Conservation (phyloP, 2,329 filamentous ascomycete species). For the Fusarium veterinarium region DNA sequence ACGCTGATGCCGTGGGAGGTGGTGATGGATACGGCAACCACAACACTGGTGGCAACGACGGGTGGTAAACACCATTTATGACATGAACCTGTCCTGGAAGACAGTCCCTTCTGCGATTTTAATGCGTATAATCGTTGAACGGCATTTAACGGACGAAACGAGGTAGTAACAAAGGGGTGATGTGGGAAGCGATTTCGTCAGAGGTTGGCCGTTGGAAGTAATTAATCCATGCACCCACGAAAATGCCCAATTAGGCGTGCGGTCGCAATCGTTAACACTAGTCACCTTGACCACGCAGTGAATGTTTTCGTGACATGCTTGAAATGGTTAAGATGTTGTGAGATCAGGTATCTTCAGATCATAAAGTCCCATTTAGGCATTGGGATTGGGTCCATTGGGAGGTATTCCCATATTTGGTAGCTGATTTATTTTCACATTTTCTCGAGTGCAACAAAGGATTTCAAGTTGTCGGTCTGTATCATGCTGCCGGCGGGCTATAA, state of each 20-base stretch:
- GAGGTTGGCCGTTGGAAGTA: not conserved
- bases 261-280: not conserved
- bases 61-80: slow-evolving; percentile 29
- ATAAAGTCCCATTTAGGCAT: not conserved
- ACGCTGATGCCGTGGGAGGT: slow-evolving; percentile 1
- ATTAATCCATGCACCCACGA: not conserved
- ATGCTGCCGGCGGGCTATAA: not conserved
- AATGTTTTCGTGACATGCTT: not conserved
- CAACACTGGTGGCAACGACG: slow-evolving; percentile 7
- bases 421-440: not conserved
- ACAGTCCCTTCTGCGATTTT: not conserved
- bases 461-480: not conserved
- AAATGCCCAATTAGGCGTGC: not conserved
- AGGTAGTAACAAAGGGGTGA: slow-evolving; percentile 1
- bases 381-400: too few relatives aligned
- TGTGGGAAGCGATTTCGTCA: slow-evolving; percentile 22
- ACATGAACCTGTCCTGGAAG: not conserved
- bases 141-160: not conserved
- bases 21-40: slow-evolving; percentile 15
- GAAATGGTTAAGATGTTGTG: not conserved
- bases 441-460: not conserved
- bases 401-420: not conserved
- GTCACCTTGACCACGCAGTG: not conserved
- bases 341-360: not conserved
- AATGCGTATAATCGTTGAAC: not conserved